Evolutionary conservation across 2,329 filamentous ascomycete genomes (phyloP).

Genomic region (Ceratocystis diversiconidia): DNA sequence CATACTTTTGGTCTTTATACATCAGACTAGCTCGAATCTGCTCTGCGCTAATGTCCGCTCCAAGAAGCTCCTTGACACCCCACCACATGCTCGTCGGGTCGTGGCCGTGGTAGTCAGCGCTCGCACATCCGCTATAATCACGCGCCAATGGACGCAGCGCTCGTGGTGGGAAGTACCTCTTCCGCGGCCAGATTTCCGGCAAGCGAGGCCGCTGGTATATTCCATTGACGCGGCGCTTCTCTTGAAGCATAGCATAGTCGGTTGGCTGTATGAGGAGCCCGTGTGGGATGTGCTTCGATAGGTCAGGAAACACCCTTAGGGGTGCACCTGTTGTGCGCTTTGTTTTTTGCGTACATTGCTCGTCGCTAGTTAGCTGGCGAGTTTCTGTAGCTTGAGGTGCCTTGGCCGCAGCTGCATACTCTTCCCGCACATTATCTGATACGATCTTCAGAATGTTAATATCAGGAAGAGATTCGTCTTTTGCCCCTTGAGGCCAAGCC

Average conservation of each 20-base stretch:
- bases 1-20: constrained; percentile 21
- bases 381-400: not conserved
- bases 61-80: constrained; percentile 21
- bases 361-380: not conserved
- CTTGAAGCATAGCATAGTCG: not conserved
- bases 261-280: not conserved
- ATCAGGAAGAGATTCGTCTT: not conserved
- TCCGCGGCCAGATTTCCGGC: constrained; percentile 5
- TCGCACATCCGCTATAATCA: not conserved
- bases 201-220: constrained; percentile 5
- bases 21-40: constrained; percentile 20
- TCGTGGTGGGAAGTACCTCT: constrained; percentile 7
- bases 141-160: not conserved
- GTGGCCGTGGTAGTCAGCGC: not conserved
- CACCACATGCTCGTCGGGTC: constrained; percentile 18
- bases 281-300: not conserved
- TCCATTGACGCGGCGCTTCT: not conserved
- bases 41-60: constrained; percentile 21
- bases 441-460: not conserved
- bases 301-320: not conserved
- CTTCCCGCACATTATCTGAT: not conserved
- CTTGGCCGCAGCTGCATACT: not conserved
- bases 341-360: not conserved
- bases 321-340: no score
- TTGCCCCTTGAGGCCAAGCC: not conserved